Evolutionary conservation across 1,139 yeast genomes (phyloP).

Genomic region (Groenewaldozyma sp.): DNA sequence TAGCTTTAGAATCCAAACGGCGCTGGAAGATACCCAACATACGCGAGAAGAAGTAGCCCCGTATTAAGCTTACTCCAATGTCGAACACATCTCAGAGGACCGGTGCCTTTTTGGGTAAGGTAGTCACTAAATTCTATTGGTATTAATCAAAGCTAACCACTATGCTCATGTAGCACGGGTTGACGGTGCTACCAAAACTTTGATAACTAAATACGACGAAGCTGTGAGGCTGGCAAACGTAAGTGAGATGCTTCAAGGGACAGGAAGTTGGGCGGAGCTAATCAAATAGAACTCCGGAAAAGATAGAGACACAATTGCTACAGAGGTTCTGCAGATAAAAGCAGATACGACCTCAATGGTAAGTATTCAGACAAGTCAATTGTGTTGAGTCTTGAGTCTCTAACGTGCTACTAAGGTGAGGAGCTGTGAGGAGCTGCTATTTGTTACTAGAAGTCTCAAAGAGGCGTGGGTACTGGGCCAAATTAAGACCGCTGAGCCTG

Average conservation of each 20-base stretch:
- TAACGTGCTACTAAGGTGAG: too few species aligned
- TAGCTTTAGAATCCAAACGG: too few species aligned
- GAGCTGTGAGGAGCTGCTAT: slow-evolving; percentile 33
- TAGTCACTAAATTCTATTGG: too few species aligned
- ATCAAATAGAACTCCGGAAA: slow-evolving; percentile 25
- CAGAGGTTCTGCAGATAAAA: slow-evolving; percentile 29
- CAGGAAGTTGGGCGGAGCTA: neutral
- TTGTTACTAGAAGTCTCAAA: slow-evolving; percentile 32
- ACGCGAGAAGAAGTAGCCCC: too few species aligned
- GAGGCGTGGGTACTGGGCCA: slow-evolving; percentile 37
- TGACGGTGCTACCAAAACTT: slow-evolving; percentile 27
- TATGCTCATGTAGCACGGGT: slow-evolving; percentile 25
- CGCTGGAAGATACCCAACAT: too few species aligned
- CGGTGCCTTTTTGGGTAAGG: slow-evolving; percentile 20
- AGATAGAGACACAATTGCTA: slow-evolving; percentile 25
- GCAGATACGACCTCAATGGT: slow-evolving; percentile 27
- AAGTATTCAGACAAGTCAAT: slow-evolving; percentile 5
- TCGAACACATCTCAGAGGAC: slow-evolving; percentile 21
- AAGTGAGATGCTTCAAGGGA: slow-evolving; percentile 8
- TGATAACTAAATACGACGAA: slow-evolving; percentile 23
- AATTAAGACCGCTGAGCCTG: slow-evolving; percentile 24
- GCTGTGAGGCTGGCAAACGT: slow-evolving; percentile 23
- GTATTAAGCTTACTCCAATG: too few species aligned
- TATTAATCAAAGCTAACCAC: too few species aligned
- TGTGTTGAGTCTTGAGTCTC: neutral